A percentile compares a stretch with the other conserved stretches of the same genome.
Evolutionary conservation across 345 rosid species (phyloP).

Genomic region (Eucalyptus sp.): DNA sequence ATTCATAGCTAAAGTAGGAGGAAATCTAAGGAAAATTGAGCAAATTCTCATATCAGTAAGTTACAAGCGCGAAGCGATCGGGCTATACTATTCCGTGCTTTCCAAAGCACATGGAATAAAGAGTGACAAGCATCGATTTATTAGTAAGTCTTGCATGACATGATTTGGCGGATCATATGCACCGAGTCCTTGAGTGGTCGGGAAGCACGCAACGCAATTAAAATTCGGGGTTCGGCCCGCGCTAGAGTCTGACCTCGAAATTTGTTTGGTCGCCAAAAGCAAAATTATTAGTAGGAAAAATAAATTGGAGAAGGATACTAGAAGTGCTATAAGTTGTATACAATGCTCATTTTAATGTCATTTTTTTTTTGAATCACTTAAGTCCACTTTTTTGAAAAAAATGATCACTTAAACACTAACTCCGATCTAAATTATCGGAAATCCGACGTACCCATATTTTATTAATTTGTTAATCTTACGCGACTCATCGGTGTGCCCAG

Average conservation of each 20-base stretch:
- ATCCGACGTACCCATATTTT: no score
- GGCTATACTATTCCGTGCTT: background rate
- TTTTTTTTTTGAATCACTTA: no score
- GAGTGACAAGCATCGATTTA: background rate
- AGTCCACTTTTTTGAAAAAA: no score
- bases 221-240: rapidly evolving
- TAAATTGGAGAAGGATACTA: no score
- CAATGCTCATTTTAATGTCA: rapidly evolving
- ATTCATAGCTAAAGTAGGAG: background rate
- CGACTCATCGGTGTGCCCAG: rapidly evolving
- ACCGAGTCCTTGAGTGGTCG: rapidly evolving
- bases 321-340: no score
- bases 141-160: background rate
- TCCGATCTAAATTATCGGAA: no score
- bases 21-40: background rate
- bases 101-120: background rate
- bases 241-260: rapidly evolving
- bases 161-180: background rate
- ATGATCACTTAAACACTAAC: no score
- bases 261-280: rapidly evolving
- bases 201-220: background rate
- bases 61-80: rapidly evolving
- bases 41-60: background rate
- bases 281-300: no score
- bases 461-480: no score